Evolutionary conservation across 1,139 yeast genomes (phyloP).

Genomic region (Debaryomyces nepalensis): DNA sequence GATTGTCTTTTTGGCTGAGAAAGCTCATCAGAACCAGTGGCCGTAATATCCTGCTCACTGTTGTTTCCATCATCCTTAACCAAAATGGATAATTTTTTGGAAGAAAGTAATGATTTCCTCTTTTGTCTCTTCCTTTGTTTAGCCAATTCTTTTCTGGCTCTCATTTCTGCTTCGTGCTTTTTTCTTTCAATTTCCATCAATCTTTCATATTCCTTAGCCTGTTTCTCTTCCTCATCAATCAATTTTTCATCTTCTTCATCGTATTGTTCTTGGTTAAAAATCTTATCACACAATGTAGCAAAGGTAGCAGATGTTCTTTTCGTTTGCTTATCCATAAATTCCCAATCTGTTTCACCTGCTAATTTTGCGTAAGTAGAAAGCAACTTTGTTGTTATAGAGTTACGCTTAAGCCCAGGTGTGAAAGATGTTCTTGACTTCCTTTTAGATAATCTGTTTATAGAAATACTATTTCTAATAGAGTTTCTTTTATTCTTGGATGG

Average conservation of each 20-base stretch:
- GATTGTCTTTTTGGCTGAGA: slow-evolving; percentile 48
- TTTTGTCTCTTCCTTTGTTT: slow-evolving; percentile 50
- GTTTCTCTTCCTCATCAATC: slow-evolving; percentile 54
- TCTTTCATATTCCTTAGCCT: slow-evolving; percentile 52
- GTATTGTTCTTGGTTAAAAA: slow-evolving; percentile 63
- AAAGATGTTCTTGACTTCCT: slow-evolving; percentile 49
- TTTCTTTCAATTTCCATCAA: slow-evolving; percentile 55
- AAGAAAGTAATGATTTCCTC: slow-evolving; percentile 47
- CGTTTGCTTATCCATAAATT: slow-evolving; percentile 71
- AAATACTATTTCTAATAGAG: slow-evolving; percentile 34
- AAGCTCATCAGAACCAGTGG: slow-evolving; percentile 26
- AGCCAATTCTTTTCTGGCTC: slow-evolving; percentile 51
- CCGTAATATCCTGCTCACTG: slow-evolving; percentile 37
- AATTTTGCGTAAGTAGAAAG: slow-evolving; percentile 73
- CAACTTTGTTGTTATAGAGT: slow-evolving; percentile 70
- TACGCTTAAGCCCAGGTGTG: slow-evolving; percentile 59
- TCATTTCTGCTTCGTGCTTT: slow-evolving; percentile 53
- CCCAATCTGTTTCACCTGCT: slow-evolving; percentile 70
- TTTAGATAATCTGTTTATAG: slow-evolving; percentile 40
- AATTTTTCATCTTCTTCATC: slow-evolving; percentile 60
- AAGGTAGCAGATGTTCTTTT: slow-evolving; percentile 78
- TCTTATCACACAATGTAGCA: slow-evolving; percentile 75
- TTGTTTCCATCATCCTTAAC: slow-evolving; percentile 41
- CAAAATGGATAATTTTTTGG: slow-evolving; percentile 45
- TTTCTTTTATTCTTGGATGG: slow-evolving; percentile 32